A percentile compares a stretch with the other conserved stretches of the same genome.
phyloP scores from a whole-genome alignment of 495 filamentous ascomycete genomes.

The Aspergillus bertholletiae region DNA sequence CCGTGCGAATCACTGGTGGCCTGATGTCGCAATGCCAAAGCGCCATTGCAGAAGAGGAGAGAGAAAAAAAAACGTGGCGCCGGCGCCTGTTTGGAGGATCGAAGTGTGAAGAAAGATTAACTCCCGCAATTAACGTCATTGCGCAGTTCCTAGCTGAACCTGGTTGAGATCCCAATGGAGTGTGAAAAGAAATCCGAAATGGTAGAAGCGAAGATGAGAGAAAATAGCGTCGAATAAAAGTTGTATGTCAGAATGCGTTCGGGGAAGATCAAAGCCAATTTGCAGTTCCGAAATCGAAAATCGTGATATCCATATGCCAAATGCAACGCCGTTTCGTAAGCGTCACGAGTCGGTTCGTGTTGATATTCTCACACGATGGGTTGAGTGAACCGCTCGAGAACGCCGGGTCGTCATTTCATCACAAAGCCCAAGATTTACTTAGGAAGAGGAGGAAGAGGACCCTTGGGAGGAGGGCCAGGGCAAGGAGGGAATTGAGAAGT shows the following conservation, averaged over 20 bases:
- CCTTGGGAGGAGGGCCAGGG: conserved; percentile 79
- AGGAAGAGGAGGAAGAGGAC: conserved; percentile 78
- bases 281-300: conserved; percentile 20
- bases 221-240: conserved; percentile 15
- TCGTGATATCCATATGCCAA: conserved; percentile 34
- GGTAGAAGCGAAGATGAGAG: conserved; percentile 13
- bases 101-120: conserved; percentile 5
- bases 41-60: conserved; percentile 15
- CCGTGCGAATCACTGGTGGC: background rate
- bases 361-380: background rate
- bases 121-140: conserved; percentile 3
- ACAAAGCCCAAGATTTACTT: conserved; percentile 51
- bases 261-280: conserved; percentile 17
- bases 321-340: conserved; percentile 18
- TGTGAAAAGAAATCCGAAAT: conserved; percentile 6
- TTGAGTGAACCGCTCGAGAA: conserved; percentile 19
- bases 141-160: background rate
- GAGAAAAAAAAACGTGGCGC: conserved; percentile 20
- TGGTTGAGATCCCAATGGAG: background rate
- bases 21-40: conserved; percentile 14
- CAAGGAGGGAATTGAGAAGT: conserved; percentile 69
- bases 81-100: conserved; percentile 14
- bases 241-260: conserved; percentile 8
- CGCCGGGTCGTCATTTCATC: conserved; percentile 37
- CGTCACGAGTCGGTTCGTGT: conserved; percentile 18